Conservation (phyloP, 23 red algal species). For the Gracilaria gracilis region DNA sequence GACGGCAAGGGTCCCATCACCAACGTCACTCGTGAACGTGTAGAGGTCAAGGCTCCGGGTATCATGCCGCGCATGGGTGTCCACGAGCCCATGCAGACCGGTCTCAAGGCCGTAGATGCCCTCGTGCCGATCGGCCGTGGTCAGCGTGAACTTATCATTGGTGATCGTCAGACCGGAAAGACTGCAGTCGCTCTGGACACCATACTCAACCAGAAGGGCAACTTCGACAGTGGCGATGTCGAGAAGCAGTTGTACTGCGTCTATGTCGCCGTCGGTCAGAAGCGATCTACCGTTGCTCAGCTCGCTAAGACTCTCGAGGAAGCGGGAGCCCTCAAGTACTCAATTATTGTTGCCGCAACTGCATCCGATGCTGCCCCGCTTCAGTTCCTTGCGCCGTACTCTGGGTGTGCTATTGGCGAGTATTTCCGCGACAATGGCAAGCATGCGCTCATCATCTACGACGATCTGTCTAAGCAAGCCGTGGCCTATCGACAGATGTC, state of each 20-base stretch:
- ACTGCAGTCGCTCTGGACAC: constrained; percentile 97
- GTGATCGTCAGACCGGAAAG: constrained; percentile 99
- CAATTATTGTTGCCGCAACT: constrained; percentile 96
- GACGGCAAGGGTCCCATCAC: constrained; percentile 94
- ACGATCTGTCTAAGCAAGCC: constrained; percentile 98
- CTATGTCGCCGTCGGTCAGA: constrained; percentile 98
- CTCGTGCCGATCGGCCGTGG: constrained; percentile 97
- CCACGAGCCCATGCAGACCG: constrained; percentile 97
- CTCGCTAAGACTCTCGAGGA: constrained; percentile 91
- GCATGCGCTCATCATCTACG: constrained; percentile 98
- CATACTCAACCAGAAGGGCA: constrained; percentile 88
- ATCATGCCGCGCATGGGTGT: constrained; percentile 97
- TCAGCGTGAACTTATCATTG: constrained; percentile 99
- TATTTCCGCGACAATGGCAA: constrained; percentile 99
- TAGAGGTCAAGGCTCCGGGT: constrained; percentile 97
- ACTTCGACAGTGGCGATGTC: constrained; percentile 71
- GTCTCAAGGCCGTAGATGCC: constrained; percentile 94
- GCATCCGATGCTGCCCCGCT: constrained; percentile 96
- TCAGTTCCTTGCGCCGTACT: constrained; percentile 96
- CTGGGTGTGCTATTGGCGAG: constrained; percentile 97
- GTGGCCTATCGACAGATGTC: constrained; percentile 99
- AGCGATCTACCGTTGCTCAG: constrained; percentile 95
- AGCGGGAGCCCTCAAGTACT: constrained; percentile 86
- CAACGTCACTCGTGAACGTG: constrained; percentile 75
- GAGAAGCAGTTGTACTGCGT: constrained; percentile 96